Evolutionary conservation across 2,329 filamentous ascomycete species (phyloP), one percentile per base, ranked within the genome.

Genomic region (Fusarium sp.): DNA sequence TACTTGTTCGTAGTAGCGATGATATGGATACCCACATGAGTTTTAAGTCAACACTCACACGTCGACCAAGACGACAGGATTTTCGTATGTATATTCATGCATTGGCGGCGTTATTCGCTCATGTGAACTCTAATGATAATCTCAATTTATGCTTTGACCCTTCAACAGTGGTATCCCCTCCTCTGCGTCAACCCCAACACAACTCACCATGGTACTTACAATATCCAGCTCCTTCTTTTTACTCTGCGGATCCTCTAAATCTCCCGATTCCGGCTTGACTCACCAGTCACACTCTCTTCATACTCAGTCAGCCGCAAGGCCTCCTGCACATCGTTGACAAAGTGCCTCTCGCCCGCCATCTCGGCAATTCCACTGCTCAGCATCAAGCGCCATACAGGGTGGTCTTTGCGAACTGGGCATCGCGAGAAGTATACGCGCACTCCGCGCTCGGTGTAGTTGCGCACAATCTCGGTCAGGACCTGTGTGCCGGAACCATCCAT

Each of bases 401-500:
- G 82, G 14, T 78, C 75, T 2, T 77, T 80, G 24, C 77, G 77
- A 1, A 77, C 79, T 0, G 87, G 86, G 1, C 83, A 83, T 11
- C 88, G 80, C 26, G 86, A 88, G 75, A 95, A 95, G 76, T 92
- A 94, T 10, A 96, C 91, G 3, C 88, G 82, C 2, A 95, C 93
- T 1, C 91, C 91, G 6, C 90, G 84, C 32, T 91, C 86, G n/a
- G 89, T 83, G 76, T 98, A 98, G 28, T 83, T 86, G 46, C 88
- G 83, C 17, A 99, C 93, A 69, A 98, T 98, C 79, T 98, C 96
- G 45, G 88, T 86, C 4, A 99, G 83, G 1, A 98, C 95, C 79
- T 98, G 96, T 0, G 93, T 91, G 2, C 95, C 96, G 0, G 94
- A 97, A 7, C 94, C 96, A 76, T 99, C 96, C 72, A 99, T 89